Percentiles rank a stretch among this genome's conserved stretches.
Evolutionary conservation across 768 basidiomycete species (phyloP).

Genomic region (Amanita thiersii): DNA sequence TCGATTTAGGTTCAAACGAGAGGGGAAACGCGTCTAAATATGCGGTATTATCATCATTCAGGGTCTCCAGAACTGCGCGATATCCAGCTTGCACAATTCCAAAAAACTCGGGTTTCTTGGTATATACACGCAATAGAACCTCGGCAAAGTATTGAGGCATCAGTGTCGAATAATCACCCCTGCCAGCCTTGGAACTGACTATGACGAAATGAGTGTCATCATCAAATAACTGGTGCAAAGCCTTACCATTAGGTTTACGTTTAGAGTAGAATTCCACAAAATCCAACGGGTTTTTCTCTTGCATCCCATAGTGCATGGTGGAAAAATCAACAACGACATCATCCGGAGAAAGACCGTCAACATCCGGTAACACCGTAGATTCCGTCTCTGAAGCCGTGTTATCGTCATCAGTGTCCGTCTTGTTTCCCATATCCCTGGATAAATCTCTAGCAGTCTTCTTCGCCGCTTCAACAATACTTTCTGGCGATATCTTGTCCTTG

Average conservation of each 20-base stretch:
- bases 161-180: conserved; percentile 55
- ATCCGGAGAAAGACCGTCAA: conserved; percentile 24
- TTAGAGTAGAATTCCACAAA: conserved; percentile 72
- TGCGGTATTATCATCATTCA: conserved; percentile 13
- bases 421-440: background rate
- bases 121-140: conserved; percentile 60
- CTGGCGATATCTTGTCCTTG: conserved; percentile 28
- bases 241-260: conserved; percentile 44
- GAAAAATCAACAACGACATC: conserved; percentile 61
- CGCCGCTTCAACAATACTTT: conserved; percentile 35
- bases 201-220: background rate
- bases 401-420: conserved; percentile 6
- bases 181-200: conserved; percentile 38
- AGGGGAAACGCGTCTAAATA: conserved; percentile 1
- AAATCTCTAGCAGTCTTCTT: conserved; percentile 16
- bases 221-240: background rate
- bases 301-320: conserved; percentile 73
- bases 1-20: conserved; percentile 3
- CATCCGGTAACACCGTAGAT: conserved; percentile 10
- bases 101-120: conserved; percentile 49
- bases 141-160: conserved; percentile 65
- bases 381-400: conserved; percentile 18
- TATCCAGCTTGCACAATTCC: conserved; percentile 67
- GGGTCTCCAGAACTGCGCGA: conserved; percentile 28
- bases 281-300: conserved; percentile 59